phyloP scores from a whole-genome alignment of 2,329 filamentous ascomycete genomes.

The Lomentospora prolificans region DNA sequence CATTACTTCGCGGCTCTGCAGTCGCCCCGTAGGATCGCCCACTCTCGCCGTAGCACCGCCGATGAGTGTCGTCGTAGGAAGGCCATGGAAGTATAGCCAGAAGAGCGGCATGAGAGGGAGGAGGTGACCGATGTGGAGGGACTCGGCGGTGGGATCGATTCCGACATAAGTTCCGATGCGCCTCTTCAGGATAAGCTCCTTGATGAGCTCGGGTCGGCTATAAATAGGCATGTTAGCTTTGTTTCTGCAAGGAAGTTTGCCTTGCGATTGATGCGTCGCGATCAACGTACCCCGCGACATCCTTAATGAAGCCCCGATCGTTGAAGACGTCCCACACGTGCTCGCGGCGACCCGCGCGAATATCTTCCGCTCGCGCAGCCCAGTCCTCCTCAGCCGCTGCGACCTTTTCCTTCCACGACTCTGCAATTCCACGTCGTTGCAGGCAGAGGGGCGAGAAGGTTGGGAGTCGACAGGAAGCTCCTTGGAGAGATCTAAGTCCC shows the following conservation, averaged over 20 bases:
- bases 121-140: conserved; percentile 71
- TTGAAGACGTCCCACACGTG: conserved; percentile 56
- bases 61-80: conserved; percentile 55
- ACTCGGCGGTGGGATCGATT: conserved; percentile 71
- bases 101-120: conserved; percentile 75
- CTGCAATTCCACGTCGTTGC: conserved; percentile 25
- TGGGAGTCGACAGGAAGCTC: neutral
- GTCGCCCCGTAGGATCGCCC: conserved; percentile 66
- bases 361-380: conserved; percentile 34
- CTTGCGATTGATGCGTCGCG: neutral
- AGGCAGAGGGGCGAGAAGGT: neutral
- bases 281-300: conserved; percentile 61
- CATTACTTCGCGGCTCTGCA: conserved; percentile 49
- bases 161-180: conserved; percentile 69
- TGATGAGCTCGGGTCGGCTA: conserved; percentile 42
- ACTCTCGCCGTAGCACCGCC: conserved; percentile 69
- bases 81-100: conserved; percentile 73
- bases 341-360: conserved; percentile 37
- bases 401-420: conserved; percentile 33
- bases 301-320: conserved; percentile 64
- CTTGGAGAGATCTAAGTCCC: neutral
- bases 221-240: neutral
- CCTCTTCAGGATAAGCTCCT: conserved; percentile 52
- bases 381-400: conserved; percentile 34
- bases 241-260: neutral